phyloP scores from a whole-genome alignment of 2,329 filamentous ascomycete species.

The Exophiala xenobiotica region DNA sequence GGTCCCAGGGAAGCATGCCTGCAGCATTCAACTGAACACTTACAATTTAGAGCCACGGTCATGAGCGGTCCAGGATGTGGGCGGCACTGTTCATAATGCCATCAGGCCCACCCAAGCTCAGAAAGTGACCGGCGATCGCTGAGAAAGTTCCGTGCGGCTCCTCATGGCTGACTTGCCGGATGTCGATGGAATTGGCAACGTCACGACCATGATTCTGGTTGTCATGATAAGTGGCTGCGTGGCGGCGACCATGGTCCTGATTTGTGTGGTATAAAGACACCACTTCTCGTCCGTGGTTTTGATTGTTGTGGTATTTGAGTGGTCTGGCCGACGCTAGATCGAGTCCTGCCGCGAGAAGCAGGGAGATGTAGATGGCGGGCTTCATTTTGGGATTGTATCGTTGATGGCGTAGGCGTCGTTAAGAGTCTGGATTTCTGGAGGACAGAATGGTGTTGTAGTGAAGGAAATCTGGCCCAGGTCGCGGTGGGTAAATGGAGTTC shows the following conservation, averaged over 20 bases:
- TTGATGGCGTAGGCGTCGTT: no score
- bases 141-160: neutral
- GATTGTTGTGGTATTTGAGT: constrained; percentile 9
- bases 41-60: neutral
- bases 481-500: no score
- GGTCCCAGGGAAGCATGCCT: no score
- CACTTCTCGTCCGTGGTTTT: constrained; percentile 4
- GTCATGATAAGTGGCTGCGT: constrained; percentile 3
- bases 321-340: constrained; percentile 15
- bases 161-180: neutral
- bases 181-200: neutral
- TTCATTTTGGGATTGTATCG: constrained; percentile 14
- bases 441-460: no score
- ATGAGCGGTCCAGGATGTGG: neutral
- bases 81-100: neutral
- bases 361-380: constrained; percentile 14
- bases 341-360: constrained; percentile 12
- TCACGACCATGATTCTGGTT: constrained; percentile 10
- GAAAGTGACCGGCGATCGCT: neutral
- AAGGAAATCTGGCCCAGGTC: no score
- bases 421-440: no score
- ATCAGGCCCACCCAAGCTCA: neutral
- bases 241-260: neutral
- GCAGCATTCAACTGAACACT: no score
- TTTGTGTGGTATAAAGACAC: neutral